phyloP scores from a whole-genome alignment of 2,329 filamentous ascomycete genomes.

The Graphiopsis chlorocephala region DNA sequence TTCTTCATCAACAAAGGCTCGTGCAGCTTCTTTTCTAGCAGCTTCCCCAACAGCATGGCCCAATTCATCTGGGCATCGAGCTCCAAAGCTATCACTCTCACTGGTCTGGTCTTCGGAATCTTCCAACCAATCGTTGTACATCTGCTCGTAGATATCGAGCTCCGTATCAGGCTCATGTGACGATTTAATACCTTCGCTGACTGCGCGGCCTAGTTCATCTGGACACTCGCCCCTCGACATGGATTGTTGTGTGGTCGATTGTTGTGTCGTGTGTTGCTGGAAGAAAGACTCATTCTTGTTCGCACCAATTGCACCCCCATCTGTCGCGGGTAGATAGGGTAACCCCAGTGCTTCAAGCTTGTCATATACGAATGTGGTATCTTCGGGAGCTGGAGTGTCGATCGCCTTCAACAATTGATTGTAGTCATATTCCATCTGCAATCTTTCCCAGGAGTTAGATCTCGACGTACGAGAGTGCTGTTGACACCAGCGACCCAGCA shows the following conservation, averaged over 20 bases:
- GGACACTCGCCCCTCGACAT: not conserved
- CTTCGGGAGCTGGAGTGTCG: not conserved
- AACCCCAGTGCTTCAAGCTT: not conserved
- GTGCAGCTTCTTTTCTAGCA: not conserved
- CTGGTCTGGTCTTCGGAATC: not conserved
- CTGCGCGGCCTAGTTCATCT: not conserved
- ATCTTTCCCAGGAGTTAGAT: not conserved
- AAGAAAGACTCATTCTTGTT: too few species aligned
- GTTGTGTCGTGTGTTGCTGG: too few species aligned
- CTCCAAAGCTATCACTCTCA: too few species aligned
- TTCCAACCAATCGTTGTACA: not conserved
- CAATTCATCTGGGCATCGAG: constrained; percentile 3
- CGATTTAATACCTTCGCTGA: not conserved
- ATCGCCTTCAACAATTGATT: not conserved
- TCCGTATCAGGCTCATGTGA: not conserved
- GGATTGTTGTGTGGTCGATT: too few species aligned
- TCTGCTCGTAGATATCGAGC: not conserved
- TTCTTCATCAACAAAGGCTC: not conserved
- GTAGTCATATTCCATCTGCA: not conserved
- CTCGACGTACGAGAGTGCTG: not conserved
- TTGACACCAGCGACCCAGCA: not conserved
- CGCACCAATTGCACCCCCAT: too few species aligned
- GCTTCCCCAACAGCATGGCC: not conserved
- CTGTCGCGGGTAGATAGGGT: not conserved
- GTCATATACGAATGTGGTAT: not conserved